A percentile compares a stretch with the other conserved stretches of the same genome.
Conservation (phyloP, 2,329 filamentous ascomycete species). For the Penicillium sp. region DNA sequence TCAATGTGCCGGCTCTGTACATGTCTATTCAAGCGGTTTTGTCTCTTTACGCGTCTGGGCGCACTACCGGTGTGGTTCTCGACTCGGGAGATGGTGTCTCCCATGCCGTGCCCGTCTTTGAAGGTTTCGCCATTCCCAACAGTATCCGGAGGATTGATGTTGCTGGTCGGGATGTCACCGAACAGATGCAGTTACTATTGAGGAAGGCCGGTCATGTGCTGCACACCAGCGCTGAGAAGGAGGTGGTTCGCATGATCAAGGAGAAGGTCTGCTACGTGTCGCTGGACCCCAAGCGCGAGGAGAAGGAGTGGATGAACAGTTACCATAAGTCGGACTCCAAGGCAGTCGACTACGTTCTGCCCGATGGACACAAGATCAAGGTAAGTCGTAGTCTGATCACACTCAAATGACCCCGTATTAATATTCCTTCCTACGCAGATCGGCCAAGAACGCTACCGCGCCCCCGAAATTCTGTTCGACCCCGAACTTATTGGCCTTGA, state of each 20-base stretch:
- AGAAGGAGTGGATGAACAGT: constrained; percentile 82
- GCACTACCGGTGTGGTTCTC: constrained; percentile 92
- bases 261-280: constrained; percentile 92
- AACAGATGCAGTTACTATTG: constrained; percentile 86
- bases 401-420: not conserved
- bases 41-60: constrained; percentile 90
- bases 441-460: constrained; percentile 89
- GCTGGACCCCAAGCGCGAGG: constrained; percentile 84
- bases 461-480: constrained; percentile 95
- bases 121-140: constrained; percentile 94
- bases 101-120: constrained; percentile 94
- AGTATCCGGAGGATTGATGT: constrained; percentile 96
- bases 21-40: constrained; percentile 96
- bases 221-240: constrained; percentile 97
- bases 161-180: constrained; percentile 91
- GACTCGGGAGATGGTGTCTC: constrained; percentile 96
- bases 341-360: constrained; percentile 80
- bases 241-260: constrained; percentile 96
- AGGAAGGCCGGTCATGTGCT: constrained; percentile 92
- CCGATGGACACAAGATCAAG: constrained; percentile 92
- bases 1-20: constrained; percentile 95
- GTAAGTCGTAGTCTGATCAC: constrained; percentile 44
- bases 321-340: constrained; percentile 75
- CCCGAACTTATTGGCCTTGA: constrained; percentile 95
- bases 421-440: constrained; percentile 52